These are phyloP conservation scores for Chloropicon primus DNA, from an alignment of 139 green algal genomes.

Conservation along the genomic window DNA sequence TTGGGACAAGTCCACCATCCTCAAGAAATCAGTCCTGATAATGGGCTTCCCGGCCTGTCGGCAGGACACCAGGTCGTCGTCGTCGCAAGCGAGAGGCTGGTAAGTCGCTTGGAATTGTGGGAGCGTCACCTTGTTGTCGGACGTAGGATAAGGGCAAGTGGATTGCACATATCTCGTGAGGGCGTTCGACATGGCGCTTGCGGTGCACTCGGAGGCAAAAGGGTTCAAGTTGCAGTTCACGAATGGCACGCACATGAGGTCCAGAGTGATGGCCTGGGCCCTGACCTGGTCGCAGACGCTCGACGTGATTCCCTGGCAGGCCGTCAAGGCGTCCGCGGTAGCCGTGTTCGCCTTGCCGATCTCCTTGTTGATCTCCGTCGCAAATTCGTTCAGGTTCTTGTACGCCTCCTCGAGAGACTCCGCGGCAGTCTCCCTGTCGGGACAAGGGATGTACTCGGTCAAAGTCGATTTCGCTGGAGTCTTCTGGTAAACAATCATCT, in stretches of 20 bases:
- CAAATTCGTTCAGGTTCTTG: neutral
- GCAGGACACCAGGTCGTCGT: neutral
- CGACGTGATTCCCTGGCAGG: neutral
- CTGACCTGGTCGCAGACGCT: neutral
- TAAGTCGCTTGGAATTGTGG: neutral
- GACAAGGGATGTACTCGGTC: neutral
- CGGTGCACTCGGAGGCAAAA: neutral
- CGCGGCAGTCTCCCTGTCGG: neutral
- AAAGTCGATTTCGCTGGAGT: neutral
- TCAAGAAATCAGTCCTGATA: neutral
- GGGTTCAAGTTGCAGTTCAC: neutral
- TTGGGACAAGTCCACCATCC: neutral
- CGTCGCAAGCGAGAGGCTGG: neutral
- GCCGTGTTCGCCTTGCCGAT: neutral
- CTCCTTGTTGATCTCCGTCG: neutral
- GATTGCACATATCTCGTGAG: neutral
- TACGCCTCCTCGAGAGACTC: neutral
- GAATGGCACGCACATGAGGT: neutral
- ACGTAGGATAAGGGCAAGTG: neutral
- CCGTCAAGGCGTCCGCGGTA: neutral
- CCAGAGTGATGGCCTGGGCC: neutral
- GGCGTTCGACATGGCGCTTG: neutral
- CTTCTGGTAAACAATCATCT: neutral
- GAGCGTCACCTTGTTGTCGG: neutral
- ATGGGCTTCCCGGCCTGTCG: neutral